Evolutionary conservation across 2,329 filamentous ascomycete species (phyloP).

Genomic region (Penicillium sp.): DNA sequence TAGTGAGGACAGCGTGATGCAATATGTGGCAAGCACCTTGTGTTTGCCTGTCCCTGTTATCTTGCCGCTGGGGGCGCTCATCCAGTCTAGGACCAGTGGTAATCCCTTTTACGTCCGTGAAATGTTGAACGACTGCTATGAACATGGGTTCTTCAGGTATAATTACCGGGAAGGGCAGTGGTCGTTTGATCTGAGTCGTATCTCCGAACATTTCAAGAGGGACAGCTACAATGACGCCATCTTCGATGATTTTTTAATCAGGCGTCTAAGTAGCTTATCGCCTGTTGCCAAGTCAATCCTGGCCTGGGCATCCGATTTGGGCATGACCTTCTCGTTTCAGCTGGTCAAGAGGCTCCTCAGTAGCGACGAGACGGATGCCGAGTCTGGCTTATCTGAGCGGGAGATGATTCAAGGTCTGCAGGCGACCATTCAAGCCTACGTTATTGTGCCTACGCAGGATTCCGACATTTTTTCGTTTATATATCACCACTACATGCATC

Average conservation of each 20-base stretch:
- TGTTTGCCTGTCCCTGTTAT: slow-evolving; percentile 5
- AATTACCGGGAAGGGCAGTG: slow-evolving; percentile 2
- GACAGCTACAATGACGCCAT: slow-evolving; percentile 4
- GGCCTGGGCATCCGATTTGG: slow-evolving; percentile 1
- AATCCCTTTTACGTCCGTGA: slow-evolving; percentile 5
- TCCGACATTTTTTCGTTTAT: background rate
- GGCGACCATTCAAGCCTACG: too few relatives aligned
- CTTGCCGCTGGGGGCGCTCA: slow-evolving; percentile 2
- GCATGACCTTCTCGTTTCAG: slow-evolving; percentile 8
- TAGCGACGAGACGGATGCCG: background rate
- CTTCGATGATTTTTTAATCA: too few relatives aligned
- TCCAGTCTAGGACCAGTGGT: background rate
- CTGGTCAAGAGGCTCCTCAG: slow-evolving; percentile 3
- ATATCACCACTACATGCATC: slow-evolving; percentile 6
- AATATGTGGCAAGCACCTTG: slow-evolving; percentile 1
- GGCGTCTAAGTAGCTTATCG: background rate
- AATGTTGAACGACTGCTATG: slow-evolving; percentile 1
- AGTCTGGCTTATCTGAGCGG: too few relatives aligned
- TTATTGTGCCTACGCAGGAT: too few relatives aligned
- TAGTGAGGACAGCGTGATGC: slow-evolving; percentile 3
- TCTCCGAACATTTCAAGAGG: slow-evolving; percentile 3
- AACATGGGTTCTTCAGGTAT: slow-evolving; percentile 1
- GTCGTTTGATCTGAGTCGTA: slow-evolving; percentile 23
- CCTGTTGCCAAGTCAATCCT: background rate
- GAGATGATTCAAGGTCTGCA: too few relatives aligned